Percentiles rank a stretch among this genome's conserved stretches.
Evolutionary conservation across 2,329 filamentous ascomycete genomes (phyloP).

Genomic region (Diaporthe vexans): DNA sequence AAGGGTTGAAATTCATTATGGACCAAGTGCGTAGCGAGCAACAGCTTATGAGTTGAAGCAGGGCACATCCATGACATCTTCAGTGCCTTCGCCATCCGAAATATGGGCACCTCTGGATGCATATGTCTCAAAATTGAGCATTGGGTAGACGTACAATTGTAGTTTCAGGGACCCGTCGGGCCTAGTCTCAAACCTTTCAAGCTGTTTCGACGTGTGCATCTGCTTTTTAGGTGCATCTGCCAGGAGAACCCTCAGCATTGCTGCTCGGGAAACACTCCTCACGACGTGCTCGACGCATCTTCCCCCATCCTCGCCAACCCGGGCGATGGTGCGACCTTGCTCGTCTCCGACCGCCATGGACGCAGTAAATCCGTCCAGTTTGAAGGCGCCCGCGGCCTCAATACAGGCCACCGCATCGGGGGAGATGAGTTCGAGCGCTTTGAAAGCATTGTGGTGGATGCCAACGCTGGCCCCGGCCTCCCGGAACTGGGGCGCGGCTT

Average conservation of each 20-base stretch:
- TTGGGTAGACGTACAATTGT: constrained; percentile 11
- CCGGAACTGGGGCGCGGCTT: constrained; percentile 43
- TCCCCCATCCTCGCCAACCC: constrained; percentile 1
- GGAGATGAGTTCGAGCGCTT: constrained; percentile 44
- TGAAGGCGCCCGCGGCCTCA: constrained; percentile 44
- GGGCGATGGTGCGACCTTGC: constrained; percentile 8
- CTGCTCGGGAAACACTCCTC: constrained; percentile 40
- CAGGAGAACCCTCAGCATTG: constrained; percentile 45
- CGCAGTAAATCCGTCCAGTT: constrained; percentile 9
- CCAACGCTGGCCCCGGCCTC: constrained; percentile 45
- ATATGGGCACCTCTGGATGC: background rate
- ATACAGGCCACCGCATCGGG: constrained; percentile 32
- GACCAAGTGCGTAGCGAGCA: background rate
- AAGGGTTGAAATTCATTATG: background rate
- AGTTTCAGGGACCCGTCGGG: background rate
- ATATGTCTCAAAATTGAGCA: background rate
- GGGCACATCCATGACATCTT: background rate
- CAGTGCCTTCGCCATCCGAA: background rate
- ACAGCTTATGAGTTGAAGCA: background rate
- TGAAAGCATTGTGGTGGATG: constrained; percentile 44
- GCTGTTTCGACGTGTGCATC: constrained; percentile 39
- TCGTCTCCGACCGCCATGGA: constrained; percentile 21
- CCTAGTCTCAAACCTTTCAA: constrained; percentile 27
- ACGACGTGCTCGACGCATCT: constrained; percentile 5
- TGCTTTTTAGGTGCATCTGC: constrained; percentile 25